Base-by-base conservation (phyloP, 768 basidiomycete species). In the Naganishia vaughanmartiniae region DNA sequence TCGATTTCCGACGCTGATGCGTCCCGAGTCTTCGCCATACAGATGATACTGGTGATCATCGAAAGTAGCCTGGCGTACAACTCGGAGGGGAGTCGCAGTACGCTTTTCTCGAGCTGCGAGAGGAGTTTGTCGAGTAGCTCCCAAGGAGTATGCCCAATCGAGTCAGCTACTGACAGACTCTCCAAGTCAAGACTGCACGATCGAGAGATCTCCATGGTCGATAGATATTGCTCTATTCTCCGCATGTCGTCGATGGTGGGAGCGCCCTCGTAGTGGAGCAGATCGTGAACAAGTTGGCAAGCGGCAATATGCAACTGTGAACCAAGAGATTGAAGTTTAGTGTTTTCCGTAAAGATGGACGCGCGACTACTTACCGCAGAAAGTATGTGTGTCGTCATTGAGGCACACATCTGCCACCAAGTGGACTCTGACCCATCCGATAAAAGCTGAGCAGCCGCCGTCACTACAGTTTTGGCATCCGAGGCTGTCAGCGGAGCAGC, bases 11-110 rank as follows among this genome's bases (percentile, higher is more conserved):
- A 4, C 21, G 42, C 4, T 5, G 60, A n/a, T n/a, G 42, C 12
- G 21, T 26, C 46, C 14, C 24, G 24, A 30, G 26, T 36, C 30
- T 31, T 26, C 28, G 39, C 42, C 60, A 63, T 26, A n/a, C 60
- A 63, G 39, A 63, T 63, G 60, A 63, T 26, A 63, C 36, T 42
- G n/a, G 60, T 63, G 4, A 63, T 45, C 60, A 63, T 28, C 19
- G 60, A 42, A 24, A 63, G 28, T 1, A 63, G 60, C 24, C 60
- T n/a, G 28, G 33, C 28, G 26, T 28, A 26, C 6, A 63, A 21
- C 30, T 63, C 60, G 3, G n/a, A 36, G 24, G 60, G 36, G 24
- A 63, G 42, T 34, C 36, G 39, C 21, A 11, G 26, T 7, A 15
- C 24, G 28, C 28, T 12, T 12, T 26, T n/a, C 24, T 63, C 60